phyloP scores from a whole-genome alignment of 2,329 filamentous ascomycete genomes.

The Didymella lethalis region DNA sequence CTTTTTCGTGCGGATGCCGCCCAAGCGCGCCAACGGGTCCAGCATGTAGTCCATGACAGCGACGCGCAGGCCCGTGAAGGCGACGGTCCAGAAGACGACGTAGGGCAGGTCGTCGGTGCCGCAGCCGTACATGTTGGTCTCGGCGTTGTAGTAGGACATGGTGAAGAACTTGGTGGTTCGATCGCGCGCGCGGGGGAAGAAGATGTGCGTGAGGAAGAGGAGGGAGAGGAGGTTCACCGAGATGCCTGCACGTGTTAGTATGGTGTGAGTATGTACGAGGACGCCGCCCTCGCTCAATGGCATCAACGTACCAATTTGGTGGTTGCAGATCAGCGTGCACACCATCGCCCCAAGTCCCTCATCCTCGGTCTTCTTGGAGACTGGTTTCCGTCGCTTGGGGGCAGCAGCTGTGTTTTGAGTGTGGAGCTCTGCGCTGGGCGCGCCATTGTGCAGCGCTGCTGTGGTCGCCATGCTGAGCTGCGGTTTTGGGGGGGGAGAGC shows the following conservation, averaged over 20 bases:
- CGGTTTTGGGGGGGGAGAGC: background rate
- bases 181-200: slow-evolving; percentile 79
- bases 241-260: slow-evolving; percentile 65
- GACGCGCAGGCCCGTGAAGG: slow-evolving; percentile 87
- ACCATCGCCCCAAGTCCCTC: slow-evolving; percentile 68
- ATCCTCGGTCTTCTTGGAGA: slow-evolving; percentile 64
- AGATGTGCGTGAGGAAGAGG: slow-evolving; percentile 80
- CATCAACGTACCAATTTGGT: slow-evolving; percentile 75
- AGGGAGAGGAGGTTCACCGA: slow-evolving; percentile 86
- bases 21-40: slow-evolving; percentile 74
- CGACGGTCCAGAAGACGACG: slow-evolving; percentile 78
- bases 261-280: background rate
- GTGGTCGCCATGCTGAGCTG: slow-evolving; percentile 29
- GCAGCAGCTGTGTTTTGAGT: slow-evolving; percentile 21
- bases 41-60: slow-evolving; percentile 87
- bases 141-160: slow-evolving; percentile 80
- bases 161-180: slow-evolving; percentile 89
- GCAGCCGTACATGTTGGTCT: slow-evolving; percentile 73
- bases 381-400: slow-evolving; percentile 30
- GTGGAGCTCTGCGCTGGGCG: slow-evolving; percentile 23
- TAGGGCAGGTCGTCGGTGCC: slow-evolving; percentile 83
- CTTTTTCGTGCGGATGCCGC: slow-evolving; percentile 79
- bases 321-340: slow-evolving; percentile 75
- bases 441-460: slow-evolving; percentile 22
- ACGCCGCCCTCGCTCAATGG: background rate